Conservation (phyloP, 495 filamentous ascomycete genomes). For the Talaromyces nanjingensis region DNA sequence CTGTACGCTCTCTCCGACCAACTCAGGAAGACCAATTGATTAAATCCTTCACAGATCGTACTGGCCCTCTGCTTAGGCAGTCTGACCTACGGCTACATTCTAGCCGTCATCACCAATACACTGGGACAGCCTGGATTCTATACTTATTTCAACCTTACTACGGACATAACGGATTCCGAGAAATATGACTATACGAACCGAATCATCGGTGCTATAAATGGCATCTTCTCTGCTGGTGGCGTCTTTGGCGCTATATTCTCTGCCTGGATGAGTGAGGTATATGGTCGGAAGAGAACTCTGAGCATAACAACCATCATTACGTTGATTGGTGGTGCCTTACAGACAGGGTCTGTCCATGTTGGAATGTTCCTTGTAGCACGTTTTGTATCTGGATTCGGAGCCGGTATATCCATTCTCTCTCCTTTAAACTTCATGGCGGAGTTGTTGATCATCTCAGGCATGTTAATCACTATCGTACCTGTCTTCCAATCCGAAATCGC, state of each 20-base stretch:
- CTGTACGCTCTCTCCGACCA: neutral
- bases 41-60: neutral
- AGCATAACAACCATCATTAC: constrained; percentile 1
- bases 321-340: constrained; percentile 45
- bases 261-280: constrained; percentile 1
- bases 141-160: constrained; percentile 5
- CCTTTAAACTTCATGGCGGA: neutral
- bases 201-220: constrained; percentile 5
- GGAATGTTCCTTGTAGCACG: constrained; percentile 29
- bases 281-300: constrained; percentile 2
- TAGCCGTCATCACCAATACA: constrained; percentile 6
- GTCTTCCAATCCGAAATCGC: constrained; percentile 33
- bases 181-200: constrained; percentile 5
- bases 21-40: neutral
- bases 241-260: constrained; percentile 4
- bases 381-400: constrained; percentile 22
- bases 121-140: constrained; percentile 8
- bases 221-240: constrained; percentile 7
- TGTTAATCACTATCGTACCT: constrained; percentile 20
- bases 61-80: constrained; percentile 3
- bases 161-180: constrained; percentile 1
- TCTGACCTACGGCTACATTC: constrained; percentile 3
- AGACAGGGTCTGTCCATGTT: constrained; percentile 32
- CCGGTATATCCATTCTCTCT: constrained; percentile 14
- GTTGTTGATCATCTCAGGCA: neutral